Evolutionary conservation across 23 red algal species (phyloP).

Genomic region (Pyropia yezoensis): DNA sequence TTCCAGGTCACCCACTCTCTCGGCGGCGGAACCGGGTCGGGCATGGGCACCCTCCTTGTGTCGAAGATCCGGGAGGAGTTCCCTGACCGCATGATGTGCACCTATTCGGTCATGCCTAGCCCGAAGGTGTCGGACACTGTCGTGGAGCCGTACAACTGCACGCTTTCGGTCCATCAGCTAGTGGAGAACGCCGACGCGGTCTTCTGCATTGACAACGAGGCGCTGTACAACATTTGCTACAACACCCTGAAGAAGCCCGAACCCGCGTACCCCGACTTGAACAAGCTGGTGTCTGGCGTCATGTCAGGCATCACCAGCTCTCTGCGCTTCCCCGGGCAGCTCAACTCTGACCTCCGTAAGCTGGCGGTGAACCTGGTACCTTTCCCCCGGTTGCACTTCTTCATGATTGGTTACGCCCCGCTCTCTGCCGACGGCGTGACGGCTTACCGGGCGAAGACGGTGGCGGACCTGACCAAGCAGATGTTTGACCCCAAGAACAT

Average conservation of each 20-base stretch:
- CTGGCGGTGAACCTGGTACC: conserved; percentile 96
- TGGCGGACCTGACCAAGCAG: conserved; percentile 88
- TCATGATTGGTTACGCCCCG: conserved; percentile 86
- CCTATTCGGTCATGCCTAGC: conserved; percentile 95
- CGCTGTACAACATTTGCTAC: conserved; percentile 91
- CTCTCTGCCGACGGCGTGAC: conserved; percentile 42
- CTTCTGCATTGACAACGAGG: conserved; percentile 99
- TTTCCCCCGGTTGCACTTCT: conserved; percentile 98
- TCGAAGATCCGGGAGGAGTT: conserved; percentile 98
- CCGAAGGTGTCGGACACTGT: conserved; percentile 98
- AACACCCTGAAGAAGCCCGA: conserved; percentile 72
- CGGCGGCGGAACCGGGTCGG: conserved; percentile 95
- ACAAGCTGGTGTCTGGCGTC: conserved; percentile 89
- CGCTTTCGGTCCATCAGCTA: conserved; percentile 96
- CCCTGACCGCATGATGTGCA: conserved; percentile 97
- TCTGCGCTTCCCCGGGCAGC: conserved; percentile 95
- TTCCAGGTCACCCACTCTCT: conserved; percentile 99
- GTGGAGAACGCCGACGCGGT: conserved; percentile 98
- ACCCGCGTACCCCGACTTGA: conserved; percentile 82
- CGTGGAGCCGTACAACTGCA: conserved; percentile 99
- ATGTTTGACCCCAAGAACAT: conserved; percentile 95
- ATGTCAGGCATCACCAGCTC: conserved; percentile 99
- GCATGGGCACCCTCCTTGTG: conserved; percentile 90
- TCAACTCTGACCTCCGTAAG: conserved; percentile 98
- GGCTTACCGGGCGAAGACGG: conserved; percentile 53